Evolutionary conservation across 768 basidiomycete genomes (phyloP).

Genomic region (Tulasnella sp.): DNA sequence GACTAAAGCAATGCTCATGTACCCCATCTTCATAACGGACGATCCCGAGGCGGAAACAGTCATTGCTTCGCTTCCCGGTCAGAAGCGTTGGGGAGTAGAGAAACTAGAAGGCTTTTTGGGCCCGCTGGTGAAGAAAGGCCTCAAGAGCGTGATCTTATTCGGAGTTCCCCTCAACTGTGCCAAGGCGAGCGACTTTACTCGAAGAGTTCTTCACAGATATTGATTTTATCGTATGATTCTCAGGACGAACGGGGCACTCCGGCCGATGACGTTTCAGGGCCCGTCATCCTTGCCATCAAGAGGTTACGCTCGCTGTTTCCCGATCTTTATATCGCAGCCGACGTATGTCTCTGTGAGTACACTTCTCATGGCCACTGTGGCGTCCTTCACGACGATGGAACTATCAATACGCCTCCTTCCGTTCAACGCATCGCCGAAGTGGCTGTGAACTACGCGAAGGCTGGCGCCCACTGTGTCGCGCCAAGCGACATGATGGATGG

Average conservation of each 20-base stretch:
- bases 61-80: slow-evolving; percentile 71
- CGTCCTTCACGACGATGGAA: slow-evolving; percentile 56
- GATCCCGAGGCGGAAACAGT: slow-evolving; percentile 74
- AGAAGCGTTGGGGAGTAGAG: slow-evolving; percentile 93
- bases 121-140: slow-evolving; percentile 81
- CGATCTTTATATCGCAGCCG: slow-evolving; percentile 75
- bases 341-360: slow-evolving; percentile 99
- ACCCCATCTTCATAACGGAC: slow-evolving; percentile 96
- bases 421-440: slow-evolving; percentile 86
- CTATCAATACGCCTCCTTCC: slow-evolving; percentile 66
- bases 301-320: slow-evolving; percentile 71
- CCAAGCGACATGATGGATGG: slow-evolving; percentile 99
- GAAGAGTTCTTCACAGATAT: neutral
- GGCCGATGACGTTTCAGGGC: slow-evolving; percentile 81
- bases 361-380: slow-evolving; percentile 98
- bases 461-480: slow-evolving; percentile 96
- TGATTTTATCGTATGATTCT: slow-evolving; percentile 4
- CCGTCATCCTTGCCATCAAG: slow-evolving; percentile 87
- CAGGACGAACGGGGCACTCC: slow-evolving; percentile 76
- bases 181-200: slow-evolving; percentile 42
- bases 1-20: slow-evolving; percentile 94
- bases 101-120: slow-evolving; percentile 75
- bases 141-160: slow-evolving; percentile 87
- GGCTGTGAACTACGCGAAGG: slow-evolving; percentile 80
- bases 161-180: slow-evolving; percentile 73